phyloP scores from a whole-genome alignment of 2,329 filamentous ascomycete species.

The Alternaria solani region DNA sequence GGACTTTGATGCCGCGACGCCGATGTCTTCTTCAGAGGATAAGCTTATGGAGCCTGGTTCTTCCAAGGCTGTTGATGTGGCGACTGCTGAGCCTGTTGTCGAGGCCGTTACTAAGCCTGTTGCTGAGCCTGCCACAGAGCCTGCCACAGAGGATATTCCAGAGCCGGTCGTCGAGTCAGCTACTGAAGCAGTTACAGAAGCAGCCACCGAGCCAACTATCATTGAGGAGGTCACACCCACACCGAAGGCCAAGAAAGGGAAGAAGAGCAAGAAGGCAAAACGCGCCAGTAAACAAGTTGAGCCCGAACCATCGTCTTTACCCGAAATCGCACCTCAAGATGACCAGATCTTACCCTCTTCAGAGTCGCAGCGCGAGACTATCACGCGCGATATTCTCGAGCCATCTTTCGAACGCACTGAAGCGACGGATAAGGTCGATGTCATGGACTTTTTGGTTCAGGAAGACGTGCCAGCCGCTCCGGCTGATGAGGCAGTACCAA shows the following conservation, averaged over 20 bases:
- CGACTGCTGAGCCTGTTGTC: neutral
- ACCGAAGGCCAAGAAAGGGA: slow-evolving; percentile 42
- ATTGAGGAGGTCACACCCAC: slow-evolving; percentile 4
- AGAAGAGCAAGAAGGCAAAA: slow-evolving; percentile 44
- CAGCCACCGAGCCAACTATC: neutral
- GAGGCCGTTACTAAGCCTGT: neutral
- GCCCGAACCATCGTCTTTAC: slow-evolving; percentile 16
- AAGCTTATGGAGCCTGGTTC: neutral
- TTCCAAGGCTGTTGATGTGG: neutral
- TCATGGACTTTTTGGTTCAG: slow-evolving; percentile 24
- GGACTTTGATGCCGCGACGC: slow-evolving; percentile 16
- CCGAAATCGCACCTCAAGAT: slow-evolving; percentile 9
- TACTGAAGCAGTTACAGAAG: neutral
- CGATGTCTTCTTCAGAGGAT: neutral
- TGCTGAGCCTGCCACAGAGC: neutral
- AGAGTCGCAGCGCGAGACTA: slow-evolving; percentile 15
- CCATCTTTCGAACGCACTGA: slow-evolving; percentile 29
- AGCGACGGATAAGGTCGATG: slow-evolving; percentile 16
- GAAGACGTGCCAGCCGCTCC: slow-evolving; percentile 8
- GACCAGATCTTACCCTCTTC: slow-evolving; percentile 6
- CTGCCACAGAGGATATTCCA: neutral
- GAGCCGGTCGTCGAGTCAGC: neutral
- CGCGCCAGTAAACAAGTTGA: slow-evolving; percentile 33
- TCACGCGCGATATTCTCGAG: slow-evolving; percentile 34
- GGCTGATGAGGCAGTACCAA: neutral